phyloP scores from a whole-genome alignment of 2,329 filamentous ascomycete species.

The Xylaria sp. region DNA sequence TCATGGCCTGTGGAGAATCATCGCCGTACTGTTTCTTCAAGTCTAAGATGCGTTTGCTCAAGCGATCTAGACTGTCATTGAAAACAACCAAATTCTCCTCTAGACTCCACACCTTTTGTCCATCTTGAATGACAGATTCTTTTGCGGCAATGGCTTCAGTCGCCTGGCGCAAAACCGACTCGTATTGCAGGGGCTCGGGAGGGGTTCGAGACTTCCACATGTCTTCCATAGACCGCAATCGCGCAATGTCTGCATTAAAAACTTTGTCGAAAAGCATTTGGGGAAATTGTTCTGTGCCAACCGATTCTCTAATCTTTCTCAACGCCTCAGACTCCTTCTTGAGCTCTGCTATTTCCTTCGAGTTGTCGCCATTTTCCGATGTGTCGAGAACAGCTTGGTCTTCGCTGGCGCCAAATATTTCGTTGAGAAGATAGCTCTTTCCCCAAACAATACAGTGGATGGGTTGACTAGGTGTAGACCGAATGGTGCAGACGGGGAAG shows the following conservation, averaged over 20 bases:
- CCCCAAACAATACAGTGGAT: conserved; percentile 99
- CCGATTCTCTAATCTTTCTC: conserved; percentile 81
- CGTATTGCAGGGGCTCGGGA: conserved; percentile 78
- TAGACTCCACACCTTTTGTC: conserved; percentile 82
- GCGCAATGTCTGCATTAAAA: conserved; percentile 83
- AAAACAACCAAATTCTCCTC: conserved; percentile 89
- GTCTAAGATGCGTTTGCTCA: conserved; percentile 77
- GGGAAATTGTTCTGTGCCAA: conserved; percentile 81
- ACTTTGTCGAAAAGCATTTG: conserved; percentile 91
- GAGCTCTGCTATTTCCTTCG: conserved; percentile 87
- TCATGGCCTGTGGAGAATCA: conserved; percentile 66
- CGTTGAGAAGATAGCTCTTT: conserved; percentile 94
- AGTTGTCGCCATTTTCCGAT: conserved; percentile 83
- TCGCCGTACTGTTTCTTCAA: conserved; percentile 62
- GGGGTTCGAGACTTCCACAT: conserved; percentile 91
- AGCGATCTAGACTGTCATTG: conserved; percentile 79
- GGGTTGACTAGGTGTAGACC: conserved; percentile 93
- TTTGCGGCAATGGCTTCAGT: conserved; percentile 59
- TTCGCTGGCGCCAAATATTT: conserved; percentile 92
- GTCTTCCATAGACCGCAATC: conserved; percentile 86
- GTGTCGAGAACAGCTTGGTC: conserved; percentile 85
- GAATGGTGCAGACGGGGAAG: conserved; percentile 96
- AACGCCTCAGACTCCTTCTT: conserved; percentile 85
- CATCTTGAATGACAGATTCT: conserved; percentile 68
- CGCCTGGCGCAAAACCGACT: conserved; percentile 65